Percentiles rank a stretch among this genome's conserved stretches.
Evolutionary conservation across 73 alveolate species (phyloP).

Genomic region (Paramecium primaurelia): DNA sequence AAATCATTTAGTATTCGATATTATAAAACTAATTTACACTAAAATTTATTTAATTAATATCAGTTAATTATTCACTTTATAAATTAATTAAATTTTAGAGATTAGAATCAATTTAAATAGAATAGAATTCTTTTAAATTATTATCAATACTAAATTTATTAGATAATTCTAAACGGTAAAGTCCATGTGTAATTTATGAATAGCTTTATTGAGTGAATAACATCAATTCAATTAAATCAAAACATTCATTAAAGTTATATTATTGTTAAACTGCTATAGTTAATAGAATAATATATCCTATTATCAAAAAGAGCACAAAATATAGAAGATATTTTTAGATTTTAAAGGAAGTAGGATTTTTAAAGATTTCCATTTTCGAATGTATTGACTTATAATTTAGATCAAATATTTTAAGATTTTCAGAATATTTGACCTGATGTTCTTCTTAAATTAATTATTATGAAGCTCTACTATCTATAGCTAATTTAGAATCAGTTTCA

Average conservation of each 20-base stretch:
- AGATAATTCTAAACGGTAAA: neutral
- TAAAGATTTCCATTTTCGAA: neutral
- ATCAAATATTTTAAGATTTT: conserved; percentile 1
- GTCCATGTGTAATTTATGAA: conserved; percentile 8
- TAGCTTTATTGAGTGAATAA: neutral
- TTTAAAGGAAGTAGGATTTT: neutral
- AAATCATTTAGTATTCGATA: neutral
- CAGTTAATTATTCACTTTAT: neutral
- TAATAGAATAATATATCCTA: neutral
- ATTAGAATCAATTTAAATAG: neutral
- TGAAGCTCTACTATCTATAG: neutral
- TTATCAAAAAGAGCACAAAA: neutral
- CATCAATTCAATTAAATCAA: neutral
- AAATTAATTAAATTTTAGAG: neutral
- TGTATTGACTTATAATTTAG: neutral
- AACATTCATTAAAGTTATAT: neutral
- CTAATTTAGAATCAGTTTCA: neutral
- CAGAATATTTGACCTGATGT: neutral
- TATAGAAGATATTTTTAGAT: neutral
- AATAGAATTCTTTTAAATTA: neutral
- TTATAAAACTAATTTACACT: neutral
- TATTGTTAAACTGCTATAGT: neutral
- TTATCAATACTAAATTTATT: neutral
- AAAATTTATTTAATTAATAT: neutral
- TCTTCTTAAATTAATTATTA: neutral